Conservation (phyloP, 371 early-diverging fungal species). For the Fennellomyces sp. region DNA sequence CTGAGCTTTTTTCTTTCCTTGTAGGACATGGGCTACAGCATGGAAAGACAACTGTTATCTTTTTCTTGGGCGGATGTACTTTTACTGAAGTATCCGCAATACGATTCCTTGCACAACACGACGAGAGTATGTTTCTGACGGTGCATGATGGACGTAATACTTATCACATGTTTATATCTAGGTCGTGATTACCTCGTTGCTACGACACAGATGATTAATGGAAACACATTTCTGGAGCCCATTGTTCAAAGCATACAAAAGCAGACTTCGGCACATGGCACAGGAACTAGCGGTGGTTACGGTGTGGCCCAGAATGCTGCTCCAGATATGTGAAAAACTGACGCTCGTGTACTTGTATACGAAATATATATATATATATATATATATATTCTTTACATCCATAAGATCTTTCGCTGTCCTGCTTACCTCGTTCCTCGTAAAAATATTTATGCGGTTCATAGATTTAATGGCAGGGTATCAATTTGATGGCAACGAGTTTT, state of each 20-base stretch:
- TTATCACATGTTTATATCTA: constrained; percentile 17
- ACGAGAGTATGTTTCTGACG: constrained; percentile 56
- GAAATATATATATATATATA: too few relatives aligned
- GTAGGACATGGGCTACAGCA: constrained; percentile 55
- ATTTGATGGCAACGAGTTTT: too few relatives aligned
- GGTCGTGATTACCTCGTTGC: constrained; percentile 83
- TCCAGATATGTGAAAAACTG: neutral
- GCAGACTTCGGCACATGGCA: neutral
- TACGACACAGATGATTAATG: constrained; percentile 89
- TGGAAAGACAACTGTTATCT: constrained; percentile 77
- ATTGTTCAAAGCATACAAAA: constrained; percentile 38
- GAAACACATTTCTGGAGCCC: constrained; percentile 71
- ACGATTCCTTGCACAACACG: constrained; percentile 80
- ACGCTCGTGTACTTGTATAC: neutral
- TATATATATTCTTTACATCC: too few relatives aligned
- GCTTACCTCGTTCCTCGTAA: too few relatives aligned
- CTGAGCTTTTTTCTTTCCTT: neutral
- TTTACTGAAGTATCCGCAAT: constrained; percentile 90
- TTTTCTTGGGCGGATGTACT: constrained; percentile 97
- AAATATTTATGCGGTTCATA: too few relatives aligned
- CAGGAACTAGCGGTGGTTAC: constrained; percentile 1
- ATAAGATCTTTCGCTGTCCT: too few relatives aligned
- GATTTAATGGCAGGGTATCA: too few relatives aligned
- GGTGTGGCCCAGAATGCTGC: neutral
- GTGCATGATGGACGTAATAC: neutral